Evolutionary conservation across 2,329 filamentous ascomycete genomes (phyloP).

Genomic region (Trichoderma breve): DNA sequence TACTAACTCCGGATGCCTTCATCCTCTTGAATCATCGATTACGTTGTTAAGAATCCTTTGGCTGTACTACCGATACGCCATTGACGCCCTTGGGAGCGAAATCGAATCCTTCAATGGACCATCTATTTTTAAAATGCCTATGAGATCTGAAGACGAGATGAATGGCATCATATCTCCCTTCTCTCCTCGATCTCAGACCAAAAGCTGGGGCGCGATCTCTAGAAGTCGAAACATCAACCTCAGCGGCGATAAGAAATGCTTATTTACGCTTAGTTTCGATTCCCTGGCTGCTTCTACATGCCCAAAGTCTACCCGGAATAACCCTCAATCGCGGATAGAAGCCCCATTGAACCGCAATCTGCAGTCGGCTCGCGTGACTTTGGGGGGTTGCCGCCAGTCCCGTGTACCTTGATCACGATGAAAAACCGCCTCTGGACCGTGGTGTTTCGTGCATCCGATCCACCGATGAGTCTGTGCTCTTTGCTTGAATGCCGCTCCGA

Average conservation of each 20-base stretch:
- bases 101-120: background rate
- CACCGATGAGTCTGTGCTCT: background rate
- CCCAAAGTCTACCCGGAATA: background rate
- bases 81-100: background rate
- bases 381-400: background rate
- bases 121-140: background rate
- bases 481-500: background rate
- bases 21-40: background rate
- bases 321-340: background rate
- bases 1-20: background rate
- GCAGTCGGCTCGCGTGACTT: background rate
- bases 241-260: background rate
- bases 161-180: background rate
- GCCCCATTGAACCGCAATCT: background rate
- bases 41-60: background rate
- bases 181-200: background rate
- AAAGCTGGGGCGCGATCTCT: background rate
- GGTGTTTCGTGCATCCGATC: constrained; percentile 5
- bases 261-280: background rate
- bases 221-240: background rate
- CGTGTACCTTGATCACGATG: constrained; percentile 3
- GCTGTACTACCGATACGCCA: background rate
- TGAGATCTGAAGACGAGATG: background rate
- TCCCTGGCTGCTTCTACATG: background rate
- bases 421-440: background rate